These are phyloP conservation scores for Magnolia kwangsiensis DNA, from an alignment of 164 flowering plant genomes.

Conservation along the genomic window DNA sequence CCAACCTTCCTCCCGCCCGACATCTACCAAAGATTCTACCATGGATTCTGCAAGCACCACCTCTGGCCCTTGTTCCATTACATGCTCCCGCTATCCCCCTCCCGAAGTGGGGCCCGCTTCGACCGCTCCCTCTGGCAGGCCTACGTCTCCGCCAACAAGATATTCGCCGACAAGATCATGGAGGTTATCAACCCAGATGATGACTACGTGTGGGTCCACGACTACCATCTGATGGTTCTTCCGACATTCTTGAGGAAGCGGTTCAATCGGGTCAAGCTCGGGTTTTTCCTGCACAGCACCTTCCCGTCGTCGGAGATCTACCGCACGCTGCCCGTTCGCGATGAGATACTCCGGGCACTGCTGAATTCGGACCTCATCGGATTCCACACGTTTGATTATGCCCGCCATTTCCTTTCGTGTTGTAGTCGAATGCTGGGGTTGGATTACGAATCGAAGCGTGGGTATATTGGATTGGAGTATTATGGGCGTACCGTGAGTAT, in stretches of 20 bases:
- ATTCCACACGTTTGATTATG: constrained; percentile 22
- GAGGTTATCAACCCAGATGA: constrained; percentile 23
- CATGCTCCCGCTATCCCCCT: constrained; percentile 16
- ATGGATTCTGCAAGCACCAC: constrained; percentile 21
- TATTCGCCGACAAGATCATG: constrained; percentile 18
- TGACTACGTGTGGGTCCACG: constrained; percentile 19
- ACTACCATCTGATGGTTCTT: constrained; percentile 20
- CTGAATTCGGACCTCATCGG: constrained; percentile 19
- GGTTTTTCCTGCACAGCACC: constrained; percentile 20
- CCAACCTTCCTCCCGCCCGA: constrained; percentile 24
- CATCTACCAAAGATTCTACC: constrained; percentile 13
- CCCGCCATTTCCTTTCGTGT: constrained; percentile 19
- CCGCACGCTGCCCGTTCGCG: constrained; percentile 19
- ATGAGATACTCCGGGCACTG: constrained; percentile 17
- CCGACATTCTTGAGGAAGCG: constrained; percentile 18
- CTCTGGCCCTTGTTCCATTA: constrained; percentile 25
- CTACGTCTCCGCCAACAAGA: constrained; percentile 20
- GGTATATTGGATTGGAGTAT: constrained; percentile 21
- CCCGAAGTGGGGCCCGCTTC: constrained; percentile 10
- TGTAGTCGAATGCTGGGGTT: constrained; percentile 20
- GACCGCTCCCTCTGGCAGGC: constrained; percentile 18
- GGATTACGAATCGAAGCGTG: constrained; percentile 21
- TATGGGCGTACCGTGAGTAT: constrained; percentile 19
- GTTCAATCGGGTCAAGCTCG: constrained; percentile 14
- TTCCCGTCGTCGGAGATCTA: constrained; percentile 21